Base-by-base conservation (phyloP, 441 rosid genomes). In the Euphorbia corollata region DNA sequence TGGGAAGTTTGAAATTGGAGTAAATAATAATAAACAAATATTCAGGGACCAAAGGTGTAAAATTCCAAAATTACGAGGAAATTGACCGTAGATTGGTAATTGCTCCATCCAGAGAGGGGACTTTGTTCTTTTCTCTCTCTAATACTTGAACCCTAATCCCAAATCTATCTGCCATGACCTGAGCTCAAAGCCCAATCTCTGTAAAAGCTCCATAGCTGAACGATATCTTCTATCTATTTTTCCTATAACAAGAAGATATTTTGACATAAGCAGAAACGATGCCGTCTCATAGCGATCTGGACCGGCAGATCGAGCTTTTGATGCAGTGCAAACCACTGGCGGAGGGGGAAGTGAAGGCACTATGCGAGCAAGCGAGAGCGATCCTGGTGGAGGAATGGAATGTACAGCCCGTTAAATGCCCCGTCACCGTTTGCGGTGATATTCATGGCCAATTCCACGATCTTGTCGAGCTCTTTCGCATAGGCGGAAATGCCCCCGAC, bases 231-330 rank as follows among this genome's bases (percentile, higher is more conserved):
- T 8, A 54, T 0, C n/a, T 23, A 10, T 16, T 13, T 11, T 51
- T n/a, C 8, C 66, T 19, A 10, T 8, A 1, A 2, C 38, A 15
- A 24, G 41, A 13, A 34, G 8, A 8, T 53, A 65, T 10, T 15
- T 30, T 16, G 36, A 4, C 54, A 27, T 20, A 50, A 18, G 11
- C 15, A 10, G 23, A 38, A 58, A 59, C 70, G 68, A 91, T 36
- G 70, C 67, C 61, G 73, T 71, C 86, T 32, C 83, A 87, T 68
- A 89, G 86, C 73, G 96, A 87, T 88, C 89, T 93, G 78, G 97
- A 91, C 78, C 88, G 93, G 64, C 96, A 93, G 93, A 93, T 91
- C 90, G 93, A 86, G 79, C 96, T 87, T 77, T 79, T 93, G 83
- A 89, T 91, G 99, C 95, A 89, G 82, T 91, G 99, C 85, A 93